Conservation (phyloP, 2,329 filamentous ascomycete species). For the Elsinoe necatrix region DNA sequence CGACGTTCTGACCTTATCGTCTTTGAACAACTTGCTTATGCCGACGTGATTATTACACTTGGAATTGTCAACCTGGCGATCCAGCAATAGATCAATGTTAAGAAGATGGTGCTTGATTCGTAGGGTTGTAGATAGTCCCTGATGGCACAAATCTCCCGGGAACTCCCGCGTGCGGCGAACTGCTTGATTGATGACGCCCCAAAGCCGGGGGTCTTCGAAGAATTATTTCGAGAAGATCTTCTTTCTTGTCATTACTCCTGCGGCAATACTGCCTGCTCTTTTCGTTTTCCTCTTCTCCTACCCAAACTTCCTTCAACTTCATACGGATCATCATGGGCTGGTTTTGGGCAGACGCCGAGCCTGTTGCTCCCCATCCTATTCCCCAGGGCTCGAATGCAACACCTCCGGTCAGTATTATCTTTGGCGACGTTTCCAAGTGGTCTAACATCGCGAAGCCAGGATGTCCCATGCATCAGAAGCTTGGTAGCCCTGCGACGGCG, state of each 20-base stretch:
- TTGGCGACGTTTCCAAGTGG: neutral
- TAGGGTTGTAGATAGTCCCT: neutral
- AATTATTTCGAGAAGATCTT: neutral
- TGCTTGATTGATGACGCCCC: neutral
- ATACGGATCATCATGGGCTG: constrained; percentile 49
- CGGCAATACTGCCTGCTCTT: no score
- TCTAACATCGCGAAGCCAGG: constrained; percentile 43
- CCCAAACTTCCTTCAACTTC: neutral
- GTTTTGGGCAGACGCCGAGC: constrained; percentile 56
- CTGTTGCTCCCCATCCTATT: constrained; percentile 40
- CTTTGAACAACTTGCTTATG: no score
- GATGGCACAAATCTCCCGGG: neutral
- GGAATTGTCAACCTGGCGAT: no score
- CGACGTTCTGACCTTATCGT: no score
- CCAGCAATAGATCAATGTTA: no score
- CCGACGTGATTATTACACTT: no score
- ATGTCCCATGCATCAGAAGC: constrained; percentile 59
- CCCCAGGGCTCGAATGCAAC: constrained; percentile 38
- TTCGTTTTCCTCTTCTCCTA: neutral
- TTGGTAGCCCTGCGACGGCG: constrained; percentile 30
- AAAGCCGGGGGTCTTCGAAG: neutral
- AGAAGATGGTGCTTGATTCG: no score
- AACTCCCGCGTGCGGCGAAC: constrained; percentile 9
- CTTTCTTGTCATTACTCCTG: neutral
- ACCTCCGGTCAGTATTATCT: constrained; percentile 44